Conservation (phyloP, 2,329 filamentous ascomycete species). For the Colletotrichum sp. region DNA sequence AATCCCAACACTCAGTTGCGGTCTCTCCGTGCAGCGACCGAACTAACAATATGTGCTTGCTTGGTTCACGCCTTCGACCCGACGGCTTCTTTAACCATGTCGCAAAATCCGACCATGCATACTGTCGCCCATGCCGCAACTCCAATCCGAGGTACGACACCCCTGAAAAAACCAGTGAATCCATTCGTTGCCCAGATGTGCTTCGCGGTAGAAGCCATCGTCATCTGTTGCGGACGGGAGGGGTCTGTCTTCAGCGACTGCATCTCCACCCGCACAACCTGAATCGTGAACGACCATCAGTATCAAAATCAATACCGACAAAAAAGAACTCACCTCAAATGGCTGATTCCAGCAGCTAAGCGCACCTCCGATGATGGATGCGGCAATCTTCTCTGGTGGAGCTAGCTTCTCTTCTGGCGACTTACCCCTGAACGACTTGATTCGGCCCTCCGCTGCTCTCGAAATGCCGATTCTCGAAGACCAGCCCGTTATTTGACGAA, state of each 20-base stretch:
- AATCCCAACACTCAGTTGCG: neutral
- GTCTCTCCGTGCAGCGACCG: neutral
- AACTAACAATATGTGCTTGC: too few species aligned
- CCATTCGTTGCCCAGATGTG: constrained; percentile 8
- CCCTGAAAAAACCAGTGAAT: neutral
- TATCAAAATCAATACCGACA: neutral
- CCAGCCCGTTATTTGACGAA: constrained; percentile 20
- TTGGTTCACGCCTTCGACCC: neutral
- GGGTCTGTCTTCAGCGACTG: constrained; percentile 6
- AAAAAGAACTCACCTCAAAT: neutral
- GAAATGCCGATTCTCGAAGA: constrained; percentile 22
- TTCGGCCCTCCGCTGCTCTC: constrained; percentile 10
- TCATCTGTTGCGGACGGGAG: neutral
- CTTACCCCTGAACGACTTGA: constrained; percentile 2
- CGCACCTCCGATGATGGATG: constrained; percentile 14
- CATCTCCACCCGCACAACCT: neutral
- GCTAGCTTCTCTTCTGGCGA: neutral
- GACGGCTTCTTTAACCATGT: neutral
- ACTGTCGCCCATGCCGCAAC: constrained; percentile 10
- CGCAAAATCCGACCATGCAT: constrained; percentile 6
- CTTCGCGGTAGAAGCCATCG: neutral
- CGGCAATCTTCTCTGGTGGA: constrained; percentile 4
- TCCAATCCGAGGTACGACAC: neutral
- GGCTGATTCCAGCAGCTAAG: constrained; percentile 21
- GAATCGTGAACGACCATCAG: neutral